Evolutionary conservation across 2,329 filamentous ascomycete genomes (phyloP).

Genomic region (Lecanicillium sp.): DNA sequence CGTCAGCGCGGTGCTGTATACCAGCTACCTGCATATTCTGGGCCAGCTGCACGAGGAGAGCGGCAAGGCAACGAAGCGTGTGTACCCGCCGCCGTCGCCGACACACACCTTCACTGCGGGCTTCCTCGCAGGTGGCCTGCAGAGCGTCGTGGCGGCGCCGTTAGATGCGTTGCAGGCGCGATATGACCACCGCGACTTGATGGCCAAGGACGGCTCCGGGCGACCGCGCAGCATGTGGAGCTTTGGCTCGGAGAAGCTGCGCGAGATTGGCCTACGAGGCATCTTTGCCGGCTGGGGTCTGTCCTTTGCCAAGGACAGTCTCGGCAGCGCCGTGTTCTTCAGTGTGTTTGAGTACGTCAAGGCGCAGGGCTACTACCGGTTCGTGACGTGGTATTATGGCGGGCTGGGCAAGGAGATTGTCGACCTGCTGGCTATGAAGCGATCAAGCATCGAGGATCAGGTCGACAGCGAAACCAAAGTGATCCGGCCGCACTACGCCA

Average conservation of each 20-base stretch:
- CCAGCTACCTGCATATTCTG: constrained; percentile 65
- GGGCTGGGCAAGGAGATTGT: constrained; percentile 45
- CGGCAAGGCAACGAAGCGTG: constrained; percentile 45
- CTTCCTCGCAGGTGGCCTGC: constrained; percentile 58
- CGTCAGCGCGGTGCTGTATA: constrained; percentile 69
- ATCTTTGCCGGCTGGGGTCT: constrained; percentile 69
- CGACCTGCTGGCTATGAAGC: constrained; percentile 38
- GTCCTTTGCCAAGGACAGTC: constrained; percentile 60
- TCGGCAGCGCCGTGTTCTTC: constrained; percentile 67
- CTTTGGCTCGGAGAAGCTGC: constrained; percentile 55
- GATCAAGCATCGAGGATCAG: constrained; percentile 22
- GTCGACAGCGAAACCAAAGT: constrained; percentile 30
- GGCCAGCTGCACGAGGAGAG: constrained; percentile 60
- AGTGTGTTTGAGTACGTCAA: constrained; percentile 70
- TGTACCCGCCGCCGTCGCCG: constrained; percentile 62
- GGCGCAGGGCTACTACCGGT: constrained; percentile 62
- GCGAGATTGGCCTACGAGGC: constrained; percentile 64
- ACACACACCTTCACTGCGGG: constrained; percentile 61
- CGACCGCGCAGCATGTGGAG: constrained; percentile 61
- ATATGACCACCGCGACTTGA: constrained; percentile 52
- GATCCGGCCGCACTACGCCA: constrained; percentile 66
- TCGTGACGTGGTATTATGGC: constrained; percentile 64
- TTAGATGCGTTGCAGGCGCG: constrained; percentile 69
- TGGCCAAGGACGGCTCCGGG: constrained; percentile 30
- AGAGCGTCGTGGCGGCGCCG: constrained; percentile 66